phyloP scores from a whole-genome alignment of 2,329 filamentous ascomycete genomes.

The Akanthomyces uredinophilus region DNA sequence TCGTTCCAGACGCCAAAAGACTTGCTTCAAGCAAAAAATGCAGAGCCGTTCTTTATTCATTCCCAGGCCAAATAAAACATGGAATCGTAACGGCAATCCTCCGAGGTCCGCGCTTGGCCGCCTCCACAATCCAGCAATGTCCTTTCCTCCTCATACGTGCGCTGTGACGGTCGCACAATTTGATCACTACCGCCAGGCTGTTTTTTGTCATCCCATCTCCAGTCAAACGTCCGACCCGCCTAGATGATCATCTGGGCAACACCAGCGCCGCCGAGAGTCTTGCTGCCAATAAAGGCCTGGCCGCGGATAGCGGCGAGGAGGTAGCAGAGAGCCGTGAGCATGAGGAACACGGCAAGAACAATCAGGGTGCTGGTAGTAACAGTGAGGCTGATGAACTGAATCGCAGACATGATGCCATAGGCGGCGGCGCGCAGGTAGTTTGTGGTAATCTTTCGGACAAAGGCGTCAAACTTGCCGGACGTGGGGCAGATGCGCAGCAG shows the following conservation, averaged over 20 bases:
- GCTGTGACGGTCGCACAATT: background rate
- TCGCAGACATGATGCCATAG: constrained; percentile 71
- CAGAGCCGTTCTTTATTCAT: constrained; percentile 11
- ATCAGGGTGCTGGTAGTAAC: constrained; percentile 65
- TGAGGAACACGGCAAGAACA: constrained; percentile 76
- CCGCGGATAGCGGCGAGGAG: constrained; percentile 71
- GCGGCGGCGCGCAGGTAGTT: constrained; percentile 95
- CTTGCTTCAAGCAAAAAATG: constrained; percentile 9
- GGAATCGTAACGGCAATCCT: constrained; percentile 6
- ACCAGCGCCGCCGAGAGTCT: constrained; percentile 70
- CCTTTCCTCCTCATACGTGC: background rate
- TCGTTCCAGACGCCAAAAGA: constrained; percentile 9
- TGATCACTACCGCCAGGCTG: background rate
- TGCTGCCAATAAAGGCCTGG: constrained; percentile 78
- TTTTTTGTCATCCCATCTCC: background rate
- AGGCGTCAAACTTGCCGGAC: constrained; percentile 77
- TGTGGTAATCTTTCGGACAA: constrained; percentile 87
- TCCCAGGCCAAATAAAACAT: constrained; percentile 15
- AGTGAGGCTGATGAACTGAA: constrained; percentile 81
- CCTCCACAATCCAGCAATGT: background rate
- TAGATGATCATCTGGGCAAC: constrained; percentile 98
- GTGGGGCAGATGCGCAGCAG: constrained; percentile 97
- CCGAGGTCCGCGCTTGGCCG: background rate
- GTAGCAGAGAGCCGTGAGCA: constrained; percentile 77
- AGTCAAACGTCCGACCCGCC: constrained; percentile 16